Evolutionary conservation across 176 grass and related monocot genomes (phyloP).

Genomic region (Avena eriantha): DNA sequence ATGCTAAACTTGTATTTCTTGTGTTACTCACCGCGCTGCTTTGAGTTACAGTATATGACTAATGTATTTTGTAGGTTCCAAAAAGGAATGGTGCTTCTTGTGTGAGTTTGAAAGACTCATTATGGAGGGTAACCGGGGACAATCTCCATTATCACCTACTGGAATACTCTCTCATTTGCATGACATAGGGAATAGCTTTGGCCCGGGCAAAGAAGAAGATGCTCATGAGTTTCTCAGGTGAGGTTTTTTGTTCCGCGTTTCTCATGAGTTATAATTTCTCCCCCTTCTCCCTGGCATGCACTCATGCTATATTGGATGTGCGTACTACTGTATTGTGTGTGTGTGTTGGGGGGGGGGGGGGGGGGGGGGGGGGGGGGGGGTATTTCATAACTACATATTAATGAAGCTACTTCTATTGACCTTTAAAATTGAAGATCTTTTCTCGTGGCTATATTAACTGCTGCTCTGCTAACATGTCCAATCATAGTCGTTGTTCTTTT

Average conservation of each 20-base stretch:
- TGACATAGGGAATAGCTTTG: slow-evolving; percentile 65
- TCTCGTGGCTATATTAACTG: neutral
- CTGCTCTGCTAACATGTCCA: slow-evolving; percentile 1
- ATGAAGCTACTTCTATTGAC: slow-evolving; percentile 14
- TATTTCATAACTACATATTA: neutral
- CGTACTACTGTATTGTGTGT: neutral
- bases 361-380: neutral
- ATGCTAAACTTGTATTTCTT: slow-evolving; percentile 29
- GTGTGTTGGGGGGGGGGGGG: neutral
- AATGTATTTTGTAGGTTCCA: slow-evolving; percentile 58
- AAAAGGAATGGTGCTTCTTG: slow-evolving; percentile 82
- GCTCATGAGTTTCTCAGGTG: slow-evolving; percentile 98
- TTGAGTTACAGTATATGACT: slow-evolving; percentile 21
- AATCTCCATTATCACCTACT: slow-evolving; percentile 63
- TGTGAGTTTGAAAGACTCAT: slow-evolving; percentile 88
- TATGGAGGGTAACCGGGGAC: slow-evolving; percentile 59
- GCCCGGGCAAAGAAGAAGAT: slow-evolving; percentile 66
- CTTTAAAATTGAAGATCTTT: slow-evolving; percentile 4
- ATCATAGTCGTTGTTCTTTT: neutral
- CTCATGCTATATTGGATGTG: slow-evolving; percentile 4
- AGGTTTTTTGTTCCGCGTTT: slow-evolving; percentile 28
- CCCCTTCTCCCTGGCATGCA: neutral
- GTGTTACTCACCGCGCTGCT: neutral
- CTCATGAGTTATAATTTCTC: neutral
- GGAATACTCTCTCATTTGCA: slow-evolving; percentile 73